phyloP scores from a whole-genome alignment of 768 basidiomycete species.

The Glaciozyma antarctica region DNA sequence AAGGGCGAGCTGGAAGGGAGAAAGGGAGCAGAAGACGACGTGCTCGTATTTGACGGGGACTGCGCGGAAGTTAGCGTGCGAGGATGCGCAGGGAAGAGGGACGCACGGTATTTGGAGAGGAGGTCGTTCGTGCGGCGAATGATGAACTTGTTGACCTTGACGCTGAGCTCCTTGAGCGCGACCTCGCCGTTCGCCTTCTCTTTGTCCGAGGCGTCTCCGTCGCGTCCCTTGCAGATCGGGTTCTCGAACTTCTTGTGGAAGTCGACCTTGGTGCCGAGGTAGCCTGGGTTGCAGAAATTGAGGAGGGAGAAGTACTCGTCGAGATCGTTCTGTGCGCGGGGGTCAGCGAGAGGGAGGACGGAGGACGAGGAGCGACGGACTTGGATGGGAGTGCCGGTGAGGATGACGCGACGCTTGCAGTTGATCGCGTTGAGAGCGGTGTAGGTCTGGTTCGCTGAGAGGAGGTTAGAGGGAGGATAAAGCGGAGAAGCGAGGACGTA shows the following conservation, averaged over 20 bases:
- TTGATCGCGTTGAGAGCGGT: slow-evolving; percentile 64
- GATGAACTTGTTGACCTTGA: slow-evolving; percentile 52
- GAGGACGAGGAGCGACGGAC: slow-evolving; percentile 71
- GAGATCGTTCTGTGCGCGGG: slow-evolving; percentile 64
- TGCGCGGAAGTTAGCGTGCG: slow-evolving; percentile 38
- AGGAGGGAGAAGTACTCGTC: slow-evolving; percentile 94
- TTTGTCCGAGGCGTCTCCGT: slow-evolving; percentile 61
- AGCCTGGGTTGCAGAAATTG: slow-evolving; percentile 87
- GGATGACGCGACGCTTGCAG: slow-evolving; percentile 72
- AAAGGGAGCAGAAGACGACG: slow-evolving; percentile 84
- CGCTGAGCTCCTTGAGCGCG: slow-evolving; percentile 59
- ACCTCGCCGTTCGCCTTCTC: slow-evolving; percentile 71
- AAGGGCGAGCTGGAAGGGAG: slow-evolving; percentile 67
- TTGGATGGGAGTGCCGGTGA: slow-evolving; percentile 91
- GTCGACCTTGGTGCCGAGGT: slow-evolving; percentile 50
- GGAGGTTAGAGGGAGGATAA: slow-evolving; percentile 2
- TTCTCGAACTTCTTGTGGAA: slow-evolving; percentile 64
- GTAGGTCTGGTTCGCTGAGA: slow-evolving; percentile 28
- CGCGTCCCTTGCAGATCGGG: slow-evolving; percentile 78
- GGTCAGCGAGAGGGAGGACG: slow-evolving; percentile 59
- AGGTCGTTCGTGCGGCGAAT: slow-evolving; percentile 79
- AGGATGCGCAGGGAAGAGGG: background rate
- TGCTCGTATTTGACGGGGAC: slow-evolving; percentile 99
- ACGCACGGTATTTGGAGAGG: slow-evolving; percentile 76
- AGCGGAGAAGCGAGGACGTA: slow-evolving; percentile 38